Base-by-base conservation (phyloP, 2,329 filamentous ascomycete genomes). In the Botrytis cinerea region DNA sequence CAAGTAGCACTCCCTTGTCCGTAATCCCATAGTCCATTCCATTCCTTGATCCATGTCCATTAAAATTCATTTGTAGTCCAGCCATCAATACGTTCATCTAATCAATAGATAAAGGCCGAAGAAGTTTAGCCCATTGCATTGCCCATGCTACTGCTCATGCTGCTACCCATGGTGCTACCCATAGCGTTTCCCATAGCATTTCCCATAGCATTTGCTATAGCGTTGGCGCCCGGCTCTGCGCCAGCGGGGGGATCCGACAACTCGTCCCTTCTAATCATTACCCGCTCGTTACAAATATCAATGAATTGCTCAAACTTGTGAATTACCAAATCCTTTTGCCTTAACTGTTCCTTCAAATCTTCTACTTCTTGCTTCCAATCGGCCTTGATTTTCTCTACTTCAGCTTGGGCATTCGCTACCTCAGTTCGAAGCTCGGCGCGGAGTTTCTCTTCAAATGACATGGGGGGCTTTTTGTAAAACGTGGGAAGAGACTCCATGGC, bases 261-360 rank as follows among this genome's bases (percentile, higher is more conserved):
- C 75, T 86, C 84, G 78, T 89, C 86, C 69, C 88, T 83, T 80
- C 89, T 88, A 71, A 90, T 84, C 84, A 91, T 91, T 75, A 91
- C 89, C 68, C 89, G 84, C 79, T 90, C 85, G 77, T 91, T 91
- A 80, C 89, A 91, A 72, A 91, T 90, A 80, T 91, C 89, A 78
- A 91, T 91, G 71, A 91, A 91, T 86, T 90, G 89, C 81, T 91
- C 89, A 77, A 91, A 91, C 79, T 87, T 89, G 75, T 86, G 81
- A 72, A 91, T 91, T 74, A 87, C 85, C 78, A 86, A 85, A 74
- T 90, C 87, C 81, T 91, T 91, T 74, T 91, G 88, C 59, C 86
- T 86, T 25, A 95, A 80, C 78, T 89, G 85, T 72, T 85, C 84
- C 77, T 89, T 88, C 73, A 91, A 81, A 1, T 85, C 84, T 25